Evolutionary conservation across 805 yeast genomes (phyloP), one percentile per base, ranked within the genome.

Genomic region (Barnettozyma botsteinii): DNA sequence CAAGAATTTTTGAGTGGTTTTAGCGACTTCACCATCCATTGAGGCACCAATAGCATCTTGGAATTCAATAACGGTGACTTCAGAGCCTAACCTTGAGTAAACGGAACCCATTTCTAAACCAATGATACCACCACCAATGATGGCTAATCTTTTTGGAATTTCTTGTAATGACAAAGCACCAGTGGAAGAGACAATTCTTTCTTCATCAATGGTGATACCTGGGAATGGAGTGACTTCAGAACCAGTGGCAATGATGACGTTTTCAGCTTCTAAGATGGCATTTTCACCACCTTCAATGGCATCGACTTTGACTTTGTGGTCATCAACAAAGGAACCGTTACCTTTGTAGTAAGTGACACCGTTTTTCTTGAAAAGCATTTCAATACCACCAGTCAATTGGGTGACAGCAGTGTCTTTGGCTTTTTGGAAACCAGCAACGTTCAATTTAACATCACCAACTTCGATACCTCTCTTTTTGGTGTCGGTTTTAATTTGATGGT

Each of bases 41-140:
- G 96, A 94, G 45, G 97, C 98, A 72, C 98, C 98, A 60, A 93
- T 83, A 49, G 93, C 75, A 56, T 73, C 72, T 66, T 81, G 86
- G 79, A 77, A 93, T 75, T 93, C 99, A 46, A 93, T 69, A 41
- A 93, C 83, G 32, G 97, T 91, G 49, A 93, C 98, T 70, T 93
- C 88, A 31, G 96, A 71, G 33, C 99, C 99, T 57, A 93, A 71
- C 69, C 98, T 80, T 43, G 89, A 70, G 82, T 94, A 93, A 35
- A 93, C 99, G 20, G 98, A 89, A 49, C 96, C 98, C 96, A 93
- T 93, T 73, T 93, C 99, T 54, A 93, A 78, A 60, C 99, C 99
- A 63, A 93, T 93, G 70, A 93, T 91, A 75, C 99, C 98, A 69
- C 96, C 99, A 64, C 99, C 99, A 57, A 93, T 91, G 67, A 93